These are phyloP conservation scores for Tetramitus jugosus DNA, from an alignment of 208 protist species.

Conservation along the genomic window DNA sequence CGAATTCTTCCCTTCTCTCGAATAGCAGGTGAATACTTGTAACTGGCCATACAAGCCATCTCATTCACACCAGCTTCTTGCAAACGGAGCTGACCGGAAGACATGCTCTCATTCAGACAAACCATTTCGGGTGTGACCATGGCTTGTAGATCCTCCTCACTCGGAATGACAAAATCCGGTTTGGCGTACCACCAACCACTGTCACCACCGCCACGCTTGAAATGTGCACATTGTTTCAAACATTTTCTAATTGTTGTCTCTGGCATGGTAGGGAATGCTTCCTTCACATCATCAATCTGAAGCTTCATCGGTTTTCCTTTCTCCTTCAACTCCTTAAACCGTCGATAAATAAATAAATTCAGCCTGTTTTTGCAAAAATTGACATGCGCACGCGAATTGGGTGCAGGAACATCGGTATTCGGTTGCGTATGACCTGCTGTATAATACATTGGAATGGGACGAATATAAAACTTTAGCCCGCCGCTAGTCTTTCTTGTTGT, in stretches of 20 bases:
- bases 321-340: not conserved
- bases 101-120: not conserved
- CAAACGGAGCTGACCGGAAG: not conserved
- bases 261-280: not conserved
- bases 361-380: constrained; percentile 1
- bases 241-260: constrained; percentile 5
- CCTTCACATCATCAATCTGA: constrained; percentile 14
- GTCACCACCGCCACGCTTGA: not conserved
- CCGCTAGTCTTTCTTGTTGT: not conserved
- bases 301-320: not conserved
- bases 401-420: not conserved
- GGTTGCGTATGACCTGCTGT: constrained; percentile 15
- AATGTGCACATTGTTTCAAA: not conserved
- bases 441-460: constrained; percentile 9
- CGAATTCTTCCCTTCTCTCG: not conserved
- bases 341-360: not conserved
- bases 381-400: not conserved
- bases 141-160: not conserved
- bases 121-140: constrained; percentile 22
- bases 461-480: constrained; percentile 19
- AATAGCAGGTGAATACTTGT: not conserved
- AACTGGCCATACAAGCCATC: not conserved
- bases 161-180: not conserved
- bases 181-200: not conserved
- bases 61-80: not conserved